Conservation (phyloP, 1,284 basidiomycete species). For the Ustilago trichophora region DNA sequence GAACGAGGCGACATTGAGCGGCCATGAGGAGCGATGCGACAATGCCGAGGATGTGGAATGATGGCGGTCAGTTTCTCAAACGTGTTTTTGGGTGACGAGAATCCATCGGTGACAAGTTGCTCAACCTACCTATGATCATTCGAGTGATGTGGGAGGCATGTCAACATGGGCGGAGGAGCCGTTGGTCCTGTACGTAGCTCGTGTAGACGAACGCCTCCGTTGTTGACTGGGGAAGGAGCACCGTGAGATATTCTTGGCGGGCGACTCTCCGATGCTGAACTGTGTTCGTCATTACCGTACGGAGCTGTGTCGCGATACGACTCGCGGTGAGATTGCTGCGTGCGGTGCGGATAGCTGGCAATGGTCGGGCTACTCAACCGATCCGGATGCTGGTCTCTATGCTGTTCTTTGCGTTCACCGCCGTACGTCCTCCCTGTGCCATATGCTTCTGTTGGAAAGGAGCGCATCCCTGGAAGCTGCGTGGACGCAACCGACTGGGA, state of each 20-base stretch:
- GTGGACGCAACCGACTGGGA: neutral
- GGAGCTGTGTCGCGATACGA: neutral
- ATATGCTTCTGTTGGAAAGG: neutral
- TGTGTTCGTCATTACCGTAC: neutral
- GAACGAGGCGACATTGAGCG: neutral
- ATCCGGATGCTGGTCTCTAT: too few relatives aligned
- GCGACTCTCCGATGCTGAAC: neutral
- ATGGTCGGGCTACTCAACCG: neutral
- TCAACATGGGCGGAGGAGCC: conserved; percentile 27
- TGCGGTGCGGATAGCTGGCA: neutral
- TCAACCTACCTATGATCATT: conserved; percentile 20
- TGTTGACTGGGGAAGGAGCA: too few relatives aligned
- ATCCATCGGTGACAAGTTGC: too few relatives aligned
- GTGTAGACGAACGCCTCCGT: neutral
- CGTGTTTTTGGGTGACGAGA: too few relatives aligned
- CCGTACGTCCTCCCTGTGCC: neutral
- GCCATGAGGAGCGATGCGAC: too few relatives aligned
- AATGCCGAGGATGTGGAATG: too few relatives aligned
- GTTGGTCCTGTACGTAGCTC: conserved; percentile 9
- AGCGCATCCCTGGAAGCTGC: conserved; percentile 1
- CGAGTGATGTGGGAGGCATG: conserved; percentile 26
- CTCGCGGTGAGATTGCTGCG: too few relatives aligned
- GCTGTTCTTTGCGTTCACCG: neutral
- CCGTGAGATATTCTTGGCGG: neutral
- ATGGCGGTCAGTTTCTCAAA: too few relatives aligned